Conservation (phyloP, 2,329 filamentous ascomycete species). For the Pezicula carpinea region DNA sequence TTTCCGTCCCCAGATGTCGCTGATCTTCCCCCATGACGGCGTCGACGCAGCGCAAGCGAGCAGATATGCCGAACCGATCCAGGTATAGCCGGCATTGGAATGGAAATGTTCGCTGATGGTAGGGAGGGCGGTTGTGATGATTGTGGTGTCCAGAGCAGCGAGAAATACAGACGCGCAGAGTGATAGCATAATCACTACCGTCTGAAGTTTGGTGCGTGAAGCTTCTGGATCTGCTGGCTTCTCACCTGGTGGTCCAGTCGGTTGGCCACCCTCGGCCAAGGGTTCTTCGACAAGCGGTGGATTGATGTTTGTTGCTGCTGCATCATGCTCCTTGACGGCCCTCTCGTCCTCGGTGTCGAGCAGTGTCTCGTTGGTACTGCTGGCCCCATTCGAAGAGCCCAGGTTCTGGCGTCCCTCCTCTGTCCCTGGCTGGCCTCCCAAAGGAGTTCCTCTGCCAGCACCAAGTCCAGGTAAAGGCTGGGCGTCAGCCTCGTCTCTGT, state of each 20-base stretch:
- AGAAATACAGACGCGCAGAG: conserved; percentile 29
- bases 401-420: no score
- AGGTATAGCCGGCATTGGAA: conserved; percentile 54
- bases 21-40: conserved; percentile 60
- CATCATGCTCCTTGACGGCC: no score
- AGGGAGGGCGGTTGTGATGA: conserved; percentile 57
- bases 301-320: no score
- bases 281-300: neutral
- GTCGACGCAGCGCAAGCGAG: conserved; percentile 63
- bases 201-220: conserved; percentile 25
- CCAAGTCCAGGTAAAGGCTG: no score
- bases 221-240: conserved; percentile 20
- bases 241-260: neutral
- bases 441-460: no score
- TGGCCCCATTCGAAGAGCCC: no score
- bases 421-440: no score
- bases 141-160: conserved; percentile 38
- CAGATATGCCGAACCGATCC: conserved; percentile 72
- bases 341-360: no score
- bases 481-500: no score
- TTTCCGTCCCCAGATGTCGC: conserved; percentile 55
- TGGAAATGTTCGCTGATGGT: conserved; percentile 52
- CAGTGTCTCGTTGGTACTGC: no score
- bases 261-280: neutral
- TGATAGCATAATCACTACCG: conserved; percentile 26